These are phyloP conservation scores for Sporothrix euskadiensis DNA, from an alignment of 2,329 filamentous ascomycete species.

Conservation along the genomic window DNA sequence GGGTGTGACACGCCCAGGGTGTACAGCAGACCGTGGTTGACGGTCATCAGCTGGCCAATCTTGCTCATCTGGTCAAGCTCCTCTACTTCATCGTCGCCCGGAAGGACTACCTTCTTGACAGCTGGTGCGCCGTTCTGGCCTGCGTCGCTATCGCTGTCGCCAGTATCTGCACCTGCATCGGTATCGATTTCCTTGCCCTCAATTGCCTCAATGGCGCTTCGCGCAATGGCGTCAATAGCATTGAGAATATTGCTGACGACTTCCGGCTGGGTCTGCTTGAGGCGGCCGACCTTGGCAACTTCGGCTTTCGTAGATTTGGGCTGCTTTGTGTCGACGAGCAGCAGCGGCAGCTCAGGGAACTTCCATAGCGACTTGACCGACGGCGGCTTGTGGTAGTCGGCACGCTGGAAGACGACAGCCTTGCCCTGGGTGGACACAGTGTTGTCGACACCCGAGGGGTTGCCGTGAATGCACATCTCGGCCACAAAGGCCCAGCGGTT, in stretches of 20 bases:
- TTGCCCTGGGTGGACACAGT: constrained; percentile 93
- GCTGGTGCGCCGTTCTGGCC: constrained; percentile 10
- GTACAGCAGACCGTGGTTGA: constrained; percentile 92
- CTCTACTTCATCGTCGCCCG: constrained; percentile 62
- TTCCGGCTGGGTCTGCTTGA: constrained; percentile 71
- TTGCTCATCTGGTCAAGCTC: constrained; percentile 62
- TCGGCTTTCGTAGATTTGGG: constrained; percentile 81
- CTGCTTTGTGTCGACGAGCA: constrained; percentile 87
- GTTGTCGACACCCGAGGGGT: constrained; percentile 95
- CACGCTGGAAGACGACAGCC: constrained; percentile 85
- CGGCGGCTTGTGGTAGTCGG: constrained; percentile 75
- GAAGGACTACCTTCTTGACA: not conserved
- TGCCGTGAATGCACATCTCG: constrained; percentile 96
- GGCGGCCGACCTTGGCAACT: constrained; percentile 77
- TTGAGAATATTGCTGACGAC: constrained; percentile 81
- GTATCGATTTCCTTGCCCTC: constrained; percentile 46
- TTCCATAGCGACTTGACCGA: constrained; percentile 74
- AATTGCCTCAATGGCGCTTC: constrained; percentile 56
- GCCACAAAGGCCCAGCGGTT: constrained; percentile 97
- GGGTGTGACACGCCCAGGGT: constrained; percentile 93
- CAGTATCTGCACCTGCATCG: constrained; percentile 11
- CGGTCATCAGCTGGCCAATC: constrained; percentile 83
- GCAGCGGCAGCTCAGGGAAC: constrained; percentile 87
- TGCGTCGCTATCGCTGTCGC: constrained; percentile 47
- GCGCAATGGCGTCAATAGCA: constrained; percentile 74